Evolutionary conservation across 768 basidiomycete species (phyloP).

Genomic region (Pisolithus albus): DNA sequence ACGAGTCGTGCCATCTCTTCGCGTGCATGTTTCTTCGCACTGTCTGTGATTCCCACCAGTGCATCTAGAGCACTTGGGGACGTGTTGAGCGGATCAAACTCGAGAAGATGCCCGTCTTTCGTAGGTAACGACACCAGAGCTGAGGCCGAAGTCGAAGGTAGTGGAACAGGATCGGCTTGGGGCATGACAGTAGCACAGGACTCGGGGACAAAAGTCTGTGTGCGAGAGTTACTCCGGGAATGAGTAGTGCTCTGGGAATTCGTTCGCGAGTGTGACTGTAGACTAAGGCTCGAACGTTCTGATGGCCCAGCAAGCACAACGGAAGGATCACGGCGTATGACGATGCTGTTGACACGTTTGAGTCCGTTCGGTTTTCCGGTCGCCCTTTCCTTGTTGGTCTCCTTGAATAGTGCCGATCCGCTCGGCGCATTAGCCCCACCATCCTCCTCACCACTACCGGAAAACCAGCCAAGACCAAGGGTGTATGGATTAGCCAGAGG

Average conservation of each 20-base stretch:
- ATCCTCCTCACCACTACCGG: conserved; percentile 27
- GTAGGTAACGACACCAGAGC: conserved; percentile 75
- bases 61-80: conserved; percentile 67
- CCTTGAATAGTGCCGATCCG: conserved; percentile 2
- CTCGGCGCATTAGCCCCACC: conserved; percentile 4
- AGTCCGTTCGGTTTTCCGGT: conserved; percentile 11
- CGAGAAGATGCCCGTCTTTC: conserved; percentile 72
- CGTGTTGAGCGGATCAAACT: conserved; percentile 76
- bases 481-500: conserved; percentile 75
- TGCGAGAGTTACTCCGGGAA: conserved; percentile 37
- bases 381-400: conserved; percentile 22
- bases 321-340: conserved; percentile 54
- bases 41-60: conserved; percentile 70
- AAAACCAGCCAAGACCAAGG: conserved; percentile 57
- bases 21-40: conserved; percentile 77
- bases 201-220: conserved; percentile 15
- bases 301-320: conserved; percentile 31
- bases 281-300: conserved; percentile 13
- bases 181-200: conserved; percentile 10
- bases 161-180: conserved; percentile 1
- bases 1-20: conserved; percentile 70
- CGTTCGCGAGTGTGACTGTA: conserved; percentile 36
- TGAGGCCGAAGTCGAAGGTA: conserved; percentile 29
- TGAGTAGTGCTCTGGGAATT: conserved; percentile 48
- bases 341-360: conserved; percentile 51